Base-by-base conservation (phyloP, 1,139 yeast species). In the Yamadazyma songkhlaensis region DNA sequence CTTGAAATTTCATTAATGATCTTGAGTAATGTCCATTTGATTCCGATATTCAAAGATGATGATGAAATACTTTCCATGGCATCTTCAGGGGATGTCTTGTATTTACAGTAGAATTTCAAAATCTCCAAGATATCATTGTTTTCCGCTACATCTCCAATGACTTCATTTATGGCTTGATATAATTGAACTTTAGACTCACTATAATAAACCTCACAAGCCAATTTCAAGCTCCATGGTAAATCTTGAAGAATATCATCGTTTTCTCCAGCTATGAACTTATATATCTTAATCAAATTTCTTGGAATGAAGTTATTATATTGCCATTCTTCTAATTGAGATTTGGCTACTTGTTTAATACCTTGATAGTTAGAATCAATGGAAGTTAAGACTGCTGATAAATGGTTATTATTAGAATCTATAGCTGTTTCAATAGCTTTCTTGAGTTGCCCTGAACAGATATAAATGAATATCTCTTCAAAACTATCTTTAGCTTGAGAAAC, bases 321-420 rank as follows among this genome's bases (percentile, higher is more conserved):
- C 97, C 97, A 90, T 35, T 73, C 77, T 3, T 64, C 61, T 15
- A 90, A 59, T 56, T 89, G 96, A 26, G 62, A 59, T 6, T 54
- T 48, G 0, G 96, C 90, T 38, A 78, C 64, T 1, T 53, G 51
- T 39, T 73, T 67, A 1, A 84, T 80, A 1, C 71, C 65, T 1
- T 69, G 68, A 48, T 81, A 85, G 46, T 83, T 81, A 0, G 92
- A 76, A 30, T 86, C 95, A 10, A 84, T 60, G 35, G 85, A 60
- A 0, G 96, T 74, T n/a, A 90, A 59, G 21, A 87, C 52, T 0
- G 77, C 79, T 0, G 95, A 79, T 25, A 90, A 60, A 55, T 89
- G 96, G 8, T 74, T 61, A 50, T 84, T 84, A 9, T 72, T 72
- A 0, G 83, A 60, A 15, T 71, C 64, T 4, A 81, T 60, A 0